Percentiles rank a stretch among this genome's conserved stretches.
Conservation (phyloP, 257 asterid species). For the Solanum paucissectum region DNA sequence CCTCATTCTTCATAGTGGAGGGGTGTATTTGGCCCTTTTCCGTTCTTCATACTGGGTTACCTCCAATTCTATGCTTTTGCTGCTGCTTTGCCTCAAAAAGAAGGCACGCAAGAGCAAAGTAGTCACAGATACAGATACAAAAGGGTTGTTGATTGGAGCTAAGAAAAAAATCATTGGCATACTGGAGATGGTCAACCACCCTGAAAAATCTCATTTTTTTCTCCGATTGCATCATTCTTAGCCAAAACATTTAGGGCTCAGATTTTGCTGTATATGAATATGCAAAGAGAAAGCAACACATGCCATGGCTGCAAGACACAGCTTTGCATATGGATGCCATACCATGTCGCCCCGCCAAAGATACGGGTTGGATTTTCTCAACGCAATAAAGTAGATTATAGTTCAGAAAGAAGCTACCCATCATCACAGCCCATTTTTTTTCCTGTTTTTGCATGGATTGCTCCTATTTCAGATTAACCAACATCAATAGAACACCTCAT, state of each 20-base stretch:
- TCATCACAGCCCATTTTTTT: constrained; percentile 12
- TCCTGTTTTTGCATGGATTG: neutral
- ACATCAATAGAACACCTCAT: neutral
- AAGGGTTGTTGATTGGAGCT: neutral
- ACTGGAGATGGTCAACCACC: neutral
- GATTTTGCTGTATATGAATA: neutral
- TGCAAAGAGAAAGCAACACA: neutral
- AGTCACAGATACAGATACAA: neutral
- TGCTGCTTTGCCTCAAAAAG: neutral
- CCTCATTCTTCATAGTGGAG: neutral
- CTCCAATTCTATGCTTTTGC: neutral
- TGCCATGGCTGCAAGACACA: constrained; percentile 19
- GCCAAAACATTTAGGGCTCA: constrained; percentile 1
- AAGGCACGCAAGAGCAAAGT: neutral
- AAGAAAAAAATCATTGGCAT: neutral
- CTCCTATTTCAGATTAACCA: neutral
- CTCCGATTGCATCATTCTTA: neutral
- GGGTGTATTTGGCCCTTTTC: neutral
- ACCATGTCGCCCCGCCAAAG: constrained; percentile 14
- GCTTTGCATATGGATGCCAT: neutral
- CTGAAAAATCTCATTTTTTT: neutral
- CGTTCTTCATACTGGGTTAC: neutral
- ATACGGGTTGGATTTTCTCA: constrained; percentile 4
- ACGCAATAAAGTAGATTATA: neutral
- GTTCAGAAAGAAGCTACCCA: neutral